A percentile compares a stretch with the other conserved stretches of the same genome.
These are phyloP conservation scores for Fusarium sp. DNA, from an alignment of 2,329 filamentous ascomycete species.

Conservation along the genomic window DNA sequence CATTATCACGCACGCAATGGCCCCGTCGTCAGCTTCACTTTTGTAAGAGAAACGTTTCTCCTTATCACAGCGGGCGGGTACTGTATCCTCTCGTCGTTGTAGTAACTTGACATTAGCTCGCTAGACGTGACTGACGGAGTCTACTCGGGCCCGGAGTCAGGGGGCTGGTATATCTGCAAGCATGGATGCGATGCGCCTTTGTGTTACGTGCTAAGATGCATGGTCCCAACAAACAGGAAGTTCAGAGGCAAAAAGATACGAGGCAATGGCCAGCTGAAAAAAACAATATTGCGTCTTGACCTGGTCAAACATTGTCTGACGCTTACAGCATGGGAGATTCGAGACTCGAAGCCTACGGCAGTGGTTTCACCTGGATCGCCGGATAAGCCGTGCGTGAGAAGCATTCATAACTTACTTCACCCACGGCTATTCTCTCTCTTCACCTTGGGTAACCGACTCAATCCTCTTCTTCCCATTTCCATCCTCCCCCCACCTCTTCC, in stretches of 20 bases:
- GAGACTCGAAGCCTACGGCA: background rate
- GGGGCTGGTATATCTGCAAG: slow-evolving; percentile 13
- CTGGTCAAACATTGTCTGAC: background rate
- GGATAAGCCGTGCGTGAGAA: slow-evolving; percentile 16
- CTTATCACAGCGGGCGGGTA: slow-evolving; percentile 24
- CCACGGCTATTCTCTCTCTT: slow-evolving; percentile 19
- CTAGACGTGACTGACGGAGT: slow-evolving; percentile 1
- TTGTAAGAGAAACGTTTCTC: background rate
- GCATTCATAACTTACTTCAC: slow-evolving; percentile 38
- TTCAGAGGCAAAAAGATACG: background rate
- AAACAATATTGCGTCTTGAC: background rate
- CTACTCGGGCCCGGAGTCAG: background rate
- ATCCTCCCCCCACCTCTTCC: background rate
- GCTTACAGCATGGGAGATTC: slow-evolving; percentile 6
- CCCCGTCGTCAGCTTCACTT: background rate
- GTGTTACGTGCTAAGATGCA: slow-evolving; percentile 19
- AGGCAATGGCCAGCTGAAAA: slow-evolving; percentile 3
- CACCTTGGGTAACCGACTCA: slow-evolving; percentile 7
- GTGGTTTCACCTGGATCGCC: slow-evolving; percentile 1
- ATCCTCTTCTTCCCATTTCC: slow-evolving; percentile 4
- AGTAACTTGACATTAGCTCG: slow-evolving; percentile 20
- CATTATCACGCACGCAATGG: background rate
- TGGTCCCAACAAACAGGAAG: slow-evolving; percentile 11
- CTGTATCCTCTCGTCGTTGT: slow-evolving; percentile 1
- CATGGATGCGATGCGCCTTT: slow-evolving; percentile 10